Conservation (phyloP, 2,329 filamentous ascomycete genomes). For the Penicillium sp. region DNA sequence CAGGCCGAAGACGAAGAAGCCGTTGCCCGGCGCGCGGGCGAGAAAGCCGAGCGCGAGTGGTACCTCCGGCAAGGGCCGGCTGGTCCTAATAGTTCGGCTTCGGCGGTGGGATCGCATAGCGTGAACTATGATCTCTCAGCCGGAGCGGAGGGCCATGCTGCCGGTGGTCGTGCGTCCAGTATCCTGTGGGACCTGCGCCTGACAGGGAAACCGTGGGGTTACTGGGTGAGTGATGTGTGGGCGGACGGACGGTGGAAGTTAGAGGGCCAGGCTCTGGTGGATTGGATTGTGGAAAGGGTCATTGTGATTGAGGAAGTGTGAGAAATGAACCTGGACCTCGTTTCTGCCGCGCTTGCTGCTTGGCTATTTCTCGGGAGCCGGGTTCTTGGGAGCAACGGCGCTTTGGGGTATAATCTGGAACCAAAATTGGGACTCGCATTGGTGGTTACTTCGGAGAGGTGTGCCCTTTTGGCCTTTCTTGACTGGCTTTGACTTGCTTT, state of each 20-base stretch:
- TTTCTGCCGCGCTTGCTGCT: neutral
- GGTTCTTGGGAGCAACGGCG: neutral
- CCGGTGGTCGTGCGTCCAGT: conserved; percentile 21
- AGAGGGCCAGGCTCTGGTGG: conserved; percentile 43
- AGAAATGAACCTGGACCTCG: conserved; percentile 7
- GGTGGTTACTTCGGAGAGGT: neutral
- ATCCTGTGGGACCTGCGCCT: conserved; percentile 29
- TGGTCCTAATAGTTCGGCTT: conserved; percentile 9
- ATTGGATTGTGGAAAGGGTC: conserved; percentile 44
- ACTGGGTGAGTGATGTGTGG: conserved; percentile 43
- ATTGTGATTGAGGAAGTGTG: conserved; percentile 39
- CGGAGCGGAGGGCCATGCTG: conserved; percentile 15
- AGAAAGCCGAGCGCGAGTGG: conserved; percentile 73
- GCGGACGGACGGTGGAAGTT: conserved; percentile 43
- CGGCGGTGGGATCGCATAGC: conserved; percentile 21
- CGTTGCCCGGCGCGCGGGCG: conserved; percentile 67
- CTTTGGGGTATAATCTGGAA: neutral
- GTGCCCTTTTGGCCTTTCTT: neutral
- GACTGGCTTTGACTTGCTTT: neutral
- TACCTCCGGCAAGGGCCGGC: conserved; percentile 60
- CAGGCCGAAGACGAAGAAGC: conserved; percentile 71
- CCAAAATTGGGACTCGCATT: neutral
- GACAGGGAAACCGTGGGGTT: conserved; percentile 30
- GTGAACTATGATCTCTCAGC: conserved; percentile 33
- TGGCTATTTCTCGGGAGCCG: neutral